These are phyloP conservation scores for Calocybe indica DNA, from an alignment of 768 basidiomycete species.

Conservation along the genomic window DNA sequence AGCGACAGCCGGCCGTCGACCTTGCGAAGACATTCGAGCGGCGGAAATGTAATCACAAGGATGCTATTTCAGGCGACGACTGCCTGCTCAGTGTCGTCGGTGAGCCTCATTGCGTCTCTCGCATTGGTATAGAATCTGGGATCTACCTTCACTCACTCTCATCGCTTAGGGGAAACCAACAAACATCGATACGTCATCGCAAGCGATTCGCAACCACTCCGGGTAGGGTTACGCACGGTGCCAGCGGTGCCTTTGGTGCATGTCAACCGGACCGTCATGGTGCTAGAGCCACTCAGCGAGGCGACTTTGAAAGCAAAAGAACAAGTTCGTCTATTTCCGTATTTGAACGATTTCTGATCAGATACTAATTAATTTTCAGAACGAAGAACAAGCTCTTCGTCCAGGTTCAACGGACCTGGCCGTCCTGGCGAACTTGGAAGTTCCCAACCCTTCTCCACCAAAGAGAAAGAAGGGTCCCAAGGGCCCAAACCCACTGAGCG, in stretches of 20 bases:
- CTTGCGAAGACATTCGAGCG: constrained; percentile 92
- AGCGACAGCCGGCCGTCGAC: constrained; percentile 72
- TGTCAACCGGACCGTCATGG: constrained; percentile 87
- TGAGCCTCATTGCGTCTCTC: constrained; percentile 24
- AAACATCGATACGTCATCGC: constrained; percentile 92
- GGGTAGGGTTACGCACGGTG: constrained; percentile 60
- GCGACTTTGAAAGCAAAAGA: constrained; percentile 68
- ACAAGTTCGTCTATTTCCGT: constrained; percentile 29
- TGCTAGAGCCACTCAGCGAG: constrained; percentile 86
- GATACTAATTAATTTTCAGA: constrained; percentile 28
- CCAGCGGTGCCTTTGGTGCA: constrained; percentile 89
- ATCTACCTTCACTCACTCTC: not conserved
- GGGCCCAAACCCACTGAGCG: constrained; percentile 86
- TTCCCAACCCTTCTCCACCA: constrained; percentile 32
- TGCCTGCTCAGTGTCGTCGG: constrained; percentile 82
- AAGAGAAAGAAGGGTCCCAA: constrained; percentile 68
- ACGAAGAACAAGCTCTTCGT: constrained; percentile 55
- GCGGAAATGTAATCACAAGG: constrained; percentile 90
- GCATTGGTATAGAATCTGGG: not conserved
- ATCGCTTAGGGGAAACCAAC: constrained; percentile 62
- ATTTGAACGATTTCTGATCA: not conserved
- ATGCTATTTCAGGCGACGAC: constrained; percentile 78
- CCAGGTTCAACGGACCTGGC: constrained; percentile 44
- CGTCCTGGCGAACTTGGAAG: constrained; percentile 28
- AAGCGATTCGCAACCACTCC: constrained; percentile 72